Evolutionary conservation across 352 stramenopile species (phyloP).

Genomic region (Aphanomyces cochlioides): DNA sequence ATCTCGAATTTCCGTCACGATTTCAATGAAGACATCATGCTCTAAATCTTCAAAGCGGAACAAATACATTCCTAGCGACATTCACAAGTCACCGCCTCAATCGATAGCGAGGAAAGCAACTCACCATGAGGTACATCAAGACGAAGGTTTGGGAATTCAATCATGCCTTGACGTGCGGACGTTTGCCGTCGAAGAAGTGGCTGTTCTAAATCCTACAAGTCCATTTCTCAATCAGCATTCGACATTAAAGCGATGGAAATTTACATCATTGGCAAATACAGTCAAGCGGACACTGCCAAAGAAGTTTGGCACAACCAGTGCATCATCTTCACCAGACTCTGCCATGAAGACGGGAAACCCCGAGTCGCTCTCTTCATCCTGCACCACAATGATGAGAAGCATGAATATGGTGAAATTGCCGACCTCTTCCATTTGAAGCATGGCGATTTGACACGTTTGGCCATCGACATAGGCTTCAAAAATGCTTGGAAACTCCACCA

Average conservation of each 20-base stretch:
- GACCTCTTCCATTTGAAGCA: slow-evolving; percentile 73
- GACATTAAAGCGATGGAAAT: neutral
- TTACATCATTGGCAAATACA: slow-evolving; percentile 52
- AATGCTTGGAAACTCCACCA: slow-evolving; percentile 71
- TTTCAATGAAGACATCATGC: slow-evolving; percentile 53
- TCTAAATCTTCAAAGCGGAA: slow-evolving; percentile 65
- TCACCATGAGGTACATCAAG: slow-evolving; percentile 52
- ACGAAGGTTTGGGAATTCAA: slow-evolving; percentile 54
- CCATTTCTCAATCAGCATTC: no score
- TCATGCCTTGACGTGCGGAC: slow-evolving; percentile 45
- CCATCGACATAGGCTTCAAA: slow-evolving; percentile 67
- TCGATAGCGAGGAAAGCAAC: slow-evolving; percentile 34
- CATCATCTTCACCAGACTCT: slow-evolving; percentile 61
- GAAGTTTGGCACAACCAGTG: slow-evolving; percentile 51
- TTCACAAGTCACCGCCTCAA: neutral
- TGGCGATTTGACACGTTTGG: slow-evolving; percentile 56
- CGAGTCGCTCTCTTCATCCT: slow-evolving; percentile 53
- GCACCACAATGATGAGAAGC: neutral
- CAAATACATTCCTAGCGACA: slow-evolving; percentile 52
- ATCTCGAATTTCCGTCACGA: slow-evolving; percentile 50
- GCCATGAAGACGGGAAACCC: slow-evolving; percentile 70
- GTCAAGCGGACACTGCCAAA: slow-evolving; percentile 62
- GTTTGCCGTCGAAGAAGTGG: slow-evolving; percentile 57
- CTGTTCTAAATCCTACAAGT: slow-evolving; percentile 39
- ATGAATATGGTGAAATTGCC: neutral